Percentiles rank a stretch among this genome's conserved stretches.
phyloP scores from a whole-genome alignment of 768 basidiomycete genomes.

The Leccinum fibrillosum region DNA sequence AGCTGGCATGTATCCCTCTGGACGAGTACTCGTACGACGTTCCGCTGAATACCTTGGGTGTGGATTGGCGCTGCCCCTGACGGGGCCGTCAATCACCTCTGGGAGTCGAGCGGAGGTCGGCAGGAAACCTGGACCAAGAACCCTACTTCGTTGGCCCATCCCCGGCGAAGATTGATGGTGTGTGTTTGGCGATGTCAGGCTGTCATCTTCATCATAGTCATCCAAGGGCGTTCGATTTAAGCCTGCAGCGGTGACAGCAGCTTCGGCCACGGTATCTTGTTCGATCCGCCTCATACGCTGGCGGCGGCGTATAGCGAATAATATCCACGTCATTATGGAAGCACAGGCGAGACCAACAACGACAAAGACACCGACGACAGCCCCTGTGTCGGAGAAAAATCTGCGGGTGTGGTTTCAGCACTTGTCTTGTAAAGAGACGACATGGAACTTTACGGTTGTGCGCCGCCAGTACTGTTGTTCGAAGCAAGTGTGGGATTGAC shows the following conservation, averaged over 20 bases:
- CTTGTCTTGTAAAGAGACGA: neutral
- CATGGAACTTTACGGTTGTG: slow-evolving; percentile 45
- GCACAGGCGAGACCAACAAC: slow-evolving; percentile 81
- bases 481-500: slow-evolving; percentile 71
- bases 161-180: slow-evolving; percentile 26
- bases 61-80: slow-evolving; percentile 42
- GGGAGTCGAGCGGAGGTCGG: slow-evolving; percentile 35
- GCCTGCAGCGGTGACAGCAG: slow-evolving; percentile 68
- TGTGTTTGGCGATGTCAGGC: slow-evolving; percentile 17
- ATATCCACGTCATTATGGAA: slow-evolving; percentile 63
- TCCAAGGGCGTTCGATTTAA: slow-evolving; percentile 64
- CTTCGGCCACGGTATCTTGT: slow-evolving; percentile 69
- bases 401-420: slow-evolving; percentile 35
- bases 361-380: slow-evolving; percentile 89
- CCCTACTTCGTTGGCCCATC: slow-evolving; percentile 40
- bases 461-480: slow-evolving; percentile 38
- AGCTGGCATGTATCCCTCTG: slow-evolving; percentile 44
- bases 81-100: slow-evolving; percentile 20
- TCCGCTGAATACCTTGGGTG: slow-evolving; percentile 42
- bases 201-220: slow-evolving; percentile 54
- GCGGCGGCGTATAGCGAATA: slow-evolving; percentile 68
- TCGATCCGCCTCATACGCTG: slow-evolving; percentile 59
- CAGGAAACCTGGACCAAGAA: slow-evolving; percentile 17
- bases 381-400: slow-evolving; percentile 87
- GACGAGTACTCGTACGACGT: slow-evolving; percentile 11